Base-by-base conservation (phyloP, 441 rosid genomes). In the Adansonia madagascariensis region DNA sequence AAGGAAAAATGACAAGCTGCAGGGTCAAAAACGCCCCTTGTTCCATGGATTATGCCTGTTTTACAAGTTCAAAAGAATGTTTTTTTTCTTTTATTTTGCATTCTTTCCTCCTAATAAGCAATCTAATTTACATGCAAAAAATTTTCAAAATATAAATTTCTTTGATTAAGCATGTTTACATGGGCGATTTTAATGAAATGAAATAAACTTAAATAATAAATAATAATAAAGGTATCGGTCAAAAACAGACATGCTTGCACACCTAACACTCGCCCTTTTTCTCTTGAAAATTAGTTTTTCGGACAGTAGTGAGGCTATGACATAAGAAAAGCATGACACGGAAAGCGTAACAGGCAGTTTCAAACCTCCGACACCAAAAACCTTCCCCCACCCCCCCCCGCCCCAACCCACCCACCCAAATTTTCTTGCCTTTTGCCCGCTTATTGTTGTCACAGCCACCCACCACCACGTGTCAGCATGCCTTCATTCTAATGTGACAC, bases 291-390 rank as follows among this genome's bases (percentile, higher is more conserved):
- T 71, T 46, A 65, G 82, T 80, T 71, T 71, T 15, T 59, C 46
- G 85, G 64, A 62, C 27, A 7, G 52, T 22, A 47, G 52, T 50
- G 72, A 59, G 73, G 77, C 74, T 46, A 60, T 66, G 65, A 77
- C 91, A 91, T 88, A 83, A 83, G 90, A 85, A 92, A 89, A 87
- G 97, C 94, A 87, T 92, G 97, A 92, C 72, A 82, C 62, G 80
- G 60, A 24, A 50, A 50, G 74, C 60, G 59, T 50, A 62, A 50
- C 22, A 50, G 87, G 87, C 85, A 86, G 88, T 88, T 89, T 87
- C 77, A 83, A 86, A 79, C 85, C 82, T 75, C 52, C 80, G 82
- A 78, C 81, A 82, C 86, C 56, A 49, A 47, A 82, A 83, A 82
- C 65, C 85, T 88, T 81, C 66, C 66, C 4, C 82, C 82, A 70